Evolutionary conservation across 2,329 filamentous ascomycete species (phyloP).

Genomic region (Didymella arachidicola): DNA sequence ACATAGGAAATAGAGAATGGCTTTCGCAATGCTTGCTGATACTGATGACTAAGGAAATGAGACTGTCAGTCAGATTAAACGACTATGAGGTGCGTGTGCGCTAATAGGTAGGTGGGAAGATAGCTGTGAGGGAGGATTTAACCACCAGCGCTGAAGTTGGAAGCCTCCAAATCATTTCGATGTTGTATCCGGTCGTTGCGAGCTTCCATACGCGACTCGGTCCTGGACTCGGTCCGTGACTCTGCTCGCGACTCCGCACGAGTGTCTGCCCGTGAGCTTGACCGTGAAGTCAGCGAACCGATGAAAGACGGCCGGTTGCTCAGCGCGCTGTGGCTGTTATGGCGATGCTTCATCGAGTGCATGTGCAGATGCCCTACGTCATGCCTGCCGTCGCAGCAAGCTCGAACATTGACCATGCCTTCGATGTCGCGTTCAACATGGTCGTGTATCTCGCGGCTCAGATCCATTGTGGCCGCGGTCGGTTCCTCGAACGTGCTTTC

Average conservation of each 20-base stretch:
- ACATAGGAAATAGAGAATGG: constrained; percentile 44
- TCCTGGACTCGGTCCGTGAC: constrained; percentile 20
- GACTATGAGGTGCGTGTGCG: constrained; percentile 26
- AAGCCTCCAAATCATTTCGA: constrained; percentile 38
- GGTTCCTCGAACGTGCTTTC: constrained; percentile 60
- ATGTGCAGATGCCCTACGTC: constrained; percentile 58
- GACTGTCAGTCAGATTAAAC: constrained; percentile 44
- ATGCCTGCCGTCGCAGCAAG: constrained; percentile 90
- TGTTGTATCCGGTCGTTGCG: constrained; percentile 36
- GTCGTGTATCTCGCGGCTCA: constrained; percentile 78
- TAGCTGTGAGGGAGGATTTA: constrained; percentile 26
- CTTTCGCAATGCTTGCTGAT: constrained; percentile 17
- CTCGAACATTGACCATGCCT: constrained; percentile 90
- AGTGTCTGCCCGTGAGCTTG: constrained; percentile 43
- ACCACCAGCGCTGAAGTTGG: constrained; percentile 39
- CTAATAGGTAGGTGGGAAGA: constrained; percentile 20
- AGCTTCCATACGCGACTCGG: constrained; percentile 28
- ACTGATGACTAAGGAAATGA: constrained; percentile 37
- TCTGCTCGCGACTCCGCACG: constrained; percentile 28
- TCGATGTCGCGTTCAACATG: constrained; percentile 77
- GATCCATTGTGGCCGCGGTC: constrained; percentile 77
- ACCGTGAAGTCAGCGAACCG: constrained; percentile 46
- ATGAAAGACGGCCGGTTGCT: constrained; percentile 41
- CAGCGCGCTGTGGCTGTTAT: constrained; percentile 35
- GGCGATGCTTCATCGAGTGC: constrained; percentile 42